Percentiles rank a stretch among this genome's conserved stretches.
Conservation (phyloP, 495 filamentous ascomycete genomes). For the Podospora didyma region DNA sequence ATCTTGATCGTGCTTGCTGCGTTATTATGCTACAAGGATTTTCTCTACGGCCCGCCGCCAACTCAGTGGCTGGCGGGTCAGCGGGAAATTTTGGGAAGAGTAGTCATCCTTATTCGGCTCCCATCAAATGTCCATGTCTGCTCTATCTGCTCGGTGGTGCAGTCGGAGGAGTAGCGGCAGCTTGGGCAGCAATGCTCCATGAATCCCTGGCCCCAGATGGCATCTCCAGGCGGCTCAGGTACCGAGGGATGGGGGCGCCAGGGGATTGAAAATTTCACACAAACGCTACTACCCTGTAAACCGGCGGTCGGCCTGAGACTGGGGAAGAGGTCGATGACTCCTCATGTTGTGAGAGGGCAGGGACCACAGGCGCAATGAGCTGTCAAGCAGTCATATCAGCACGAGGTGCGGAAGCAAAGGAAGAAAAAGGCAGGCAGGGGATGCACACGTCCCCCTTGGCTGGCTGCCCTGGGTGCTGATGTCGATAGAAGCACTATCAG, state of each 20-base stretch:
- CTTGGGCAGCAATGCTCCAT: slow-evolving; percentile 51
- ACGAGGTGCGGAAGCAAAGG: neutral
- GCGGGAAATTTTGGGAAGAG: too few relatives aligned
- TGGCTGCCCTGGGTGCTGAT: too few relatives aligned
- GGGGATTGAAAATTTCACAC: neutral
- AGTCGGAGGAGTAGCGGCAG: slow-evolving; percentile 14
- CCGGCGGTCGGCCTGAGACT: slow-evolving; percentile 6
- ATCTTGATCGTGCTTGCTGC: neutral
- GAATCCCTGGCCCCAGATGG: slow-evolving; percentile 28
- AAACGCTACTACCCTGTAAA: slow-evolving; percentile 4
- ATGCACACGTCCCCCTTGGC: neutral
- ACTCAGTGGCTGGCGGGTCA: neutral
- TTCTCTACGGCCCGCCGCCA: neutral
- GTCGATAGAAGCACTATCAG: too few relatives aligned
- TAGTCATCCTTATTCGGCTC: neutral
- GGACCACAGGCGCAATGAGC: neutral
- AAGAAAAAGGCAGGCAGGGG: neutral
- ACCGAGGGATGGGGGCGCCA: neutral
- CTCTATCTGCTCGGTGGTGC: slow-evolving; percentile 1
- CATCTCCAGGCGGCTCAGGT: slow-evolving; percentile 5
- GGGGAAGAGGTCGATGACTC: neutral
- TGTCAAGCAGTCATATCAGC: slow-evolving; percentile 1
- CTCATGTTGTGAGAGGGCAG: slow-evolving; percentile 3
- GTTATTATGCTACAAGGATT: slow-evolving; percentile 3
- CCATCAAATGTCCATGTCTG: slow-evolving; percentile 2